Evolutionary conservation across 176 grass and related monocot genomes (phyloP).

Genomic region (Aechmea fasciata): DNA sequence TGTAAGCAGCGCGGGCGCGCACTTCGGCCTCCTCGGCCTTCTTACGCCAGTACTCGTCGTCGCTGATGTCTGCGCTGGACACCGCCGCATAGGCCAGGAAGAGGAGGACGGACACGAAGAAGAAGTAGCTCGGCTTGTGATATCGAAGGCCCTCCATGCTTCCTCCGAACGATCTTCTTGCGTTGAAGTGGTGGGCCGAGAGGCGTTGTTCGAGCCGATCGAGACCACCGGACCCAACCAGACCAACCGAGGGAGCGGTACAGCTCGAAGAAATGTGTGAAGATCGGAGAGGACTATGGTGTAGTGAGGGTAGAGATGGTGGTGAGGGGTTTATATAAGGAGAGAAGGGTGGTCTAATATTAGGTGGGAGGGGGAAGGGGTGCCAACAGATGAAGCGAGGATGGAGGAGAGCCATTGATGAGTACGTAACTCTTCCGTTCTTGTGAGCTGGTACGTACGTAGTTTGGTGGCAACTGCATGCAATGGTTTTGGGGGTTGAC

Average conservation of each 20-base stretch:
- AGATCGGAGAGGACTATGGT: not conserved
- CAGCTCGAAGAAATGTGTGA: not conserved
- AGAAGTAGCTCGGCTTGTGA: not conserved
- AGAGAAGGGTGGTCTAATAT: not conserved
- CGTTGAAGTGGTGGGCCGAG: not conserved
- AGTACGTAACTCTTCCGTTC: no score
- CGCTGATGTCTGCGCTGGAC: slow-evolving; percentile 13
- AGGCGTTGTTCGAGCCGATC: not conserved
- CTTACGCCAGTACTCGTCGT: slow-evolving; percentile 46
- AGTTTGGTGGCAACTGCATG: no score
- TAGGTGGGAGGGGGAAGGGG: not conserved
- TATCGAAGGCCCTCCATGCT: not conserved
- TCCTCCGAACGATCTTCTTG: not conserved
- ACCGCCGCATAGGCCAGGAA: not conserved
- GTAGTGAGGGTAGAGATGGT: not conserved
- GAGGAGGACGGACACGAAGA: slow-evolving; percentile 23
- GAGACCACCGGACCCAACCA: not conserved
- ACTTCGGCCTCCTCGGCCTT: slow-evolving; percentile 23
- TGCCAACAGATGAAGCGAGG: not conserved
- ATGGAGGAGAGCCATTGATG: slow-evolving; percentile 5
- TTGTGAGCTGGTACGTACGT: no score
- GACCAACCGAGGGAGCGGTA: not conserved
- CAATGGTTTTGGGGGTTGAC: no score
- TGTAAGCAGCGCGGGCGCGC: slow-evolving; percentile 24
- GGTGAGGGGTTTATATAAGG: slow-evolving; percentile 6